phyloP scores from a whole-genome alignment of 2,329 filamentous ascomycete genomes.

The Alternaria arbusti region DNA sequence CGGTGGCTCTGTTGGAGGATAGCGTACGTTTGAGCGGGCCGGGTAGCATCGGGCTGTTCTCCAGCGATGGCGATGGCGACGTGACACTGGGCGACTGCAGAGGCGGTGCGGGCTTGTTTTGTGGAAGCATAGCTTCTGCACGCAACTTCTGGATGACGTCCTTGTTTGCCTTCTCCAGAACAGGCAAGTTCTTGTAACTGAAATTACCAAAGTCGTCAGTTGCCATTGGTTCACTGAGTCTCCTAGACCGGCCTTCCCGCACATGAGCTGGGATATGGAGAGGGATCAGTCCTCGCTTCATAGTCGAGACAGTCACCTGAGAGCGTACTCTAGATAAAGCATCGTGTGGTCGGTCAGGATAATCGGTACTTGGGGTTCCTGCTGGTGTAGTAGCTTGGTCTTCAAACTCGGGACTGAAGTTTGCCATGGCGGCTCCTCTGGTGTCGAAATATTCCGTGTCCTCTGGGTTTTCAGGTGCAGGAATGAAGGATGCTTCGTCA shows the following conservation, averaged over 20 bases:
- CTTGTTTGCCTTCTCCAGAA: slow-evolving; percentile 97
- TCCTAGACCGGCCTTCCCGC: slow-evolving; percentile 83
- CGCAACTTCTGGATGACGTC: slow-evolving; percentile 96
- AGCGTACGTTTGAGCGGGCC: slow-evolving; percentile 81
- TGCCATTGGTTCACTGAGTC: slow-evolving; percentile 87
- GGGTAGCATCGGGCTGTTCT: slow-evolving; percentile 83
- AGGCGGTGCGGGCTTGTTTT: slow-evolving; percentile 57
- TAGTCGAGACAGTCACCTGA: slow-evolving; percentile 78
- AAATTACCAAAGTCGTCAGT: slow-evolving; percentile 96
- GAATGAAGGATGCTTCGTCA: slow-evolving; percentile 94
- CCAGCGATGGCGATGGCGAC: slow-evolving; percentile 71
- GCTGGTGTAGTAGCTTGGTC: slow-evolving; percentile 81
- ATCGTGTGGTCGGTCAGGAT: slow-evolving; percentile 90
- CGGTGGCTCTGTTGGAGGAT: slow-evolving; percentile 76
- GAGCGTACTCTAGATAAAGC: slow-evolving; percentile 87
- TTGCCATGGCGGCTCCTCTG: slow-evolving; percentile 87
- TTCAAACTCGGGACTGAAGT: slow-evolving; percentile 92
- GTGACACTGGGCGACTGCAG: slow-evolving; percentile 51
- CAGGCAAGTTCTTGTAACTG: slow-evolving; percentile 94
- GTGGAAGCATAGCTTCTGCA: slow-evolving; percentile 82
- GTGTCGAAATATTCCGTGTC: slow-evolving; percentile 98
- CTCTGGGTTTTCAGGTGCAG: slow-evolving; percentile 89
- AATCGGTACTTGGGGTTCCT: slow-evolving; percentile 73
- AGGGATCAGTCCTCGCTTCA: slow-evolving; percentile 92
- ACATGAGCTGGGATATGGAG: slow-evolving; percentile 96